Conservation (phyloP, 2,329 filamentous ascomycete species). For the Neurospora sp. region DNA sequence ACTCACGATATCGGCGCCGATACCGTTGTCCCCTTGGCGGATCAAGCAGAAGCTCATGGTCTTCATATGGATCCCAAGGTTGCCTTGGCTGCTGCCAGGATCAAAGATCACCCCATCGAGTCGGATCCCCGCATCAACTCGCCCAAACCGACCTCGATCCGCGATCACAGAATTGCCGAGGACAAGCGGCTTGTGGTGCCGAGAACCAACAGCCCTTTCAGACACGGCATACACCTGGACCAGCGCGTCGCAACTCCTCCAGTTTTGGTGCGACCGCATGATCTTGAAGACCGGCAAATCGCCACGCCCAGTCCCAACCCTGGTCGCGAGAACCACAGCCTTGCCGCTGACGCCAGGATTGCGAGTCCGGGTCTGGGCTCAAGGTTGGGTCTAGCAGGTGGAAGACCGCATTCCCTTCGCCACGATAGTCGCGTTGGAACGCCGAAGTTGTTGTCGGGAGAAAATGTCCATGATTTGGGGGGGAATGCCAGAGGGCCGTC, state of each 20-base stretch:
- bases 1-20: neutral
- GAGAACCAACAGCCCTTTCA: neutral
- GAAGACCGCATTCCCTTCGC: neutral
- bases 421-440: neutral
- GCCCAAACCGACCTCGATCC: neutral
- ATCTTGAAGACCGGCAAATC: slow-evolving; percentile 3
- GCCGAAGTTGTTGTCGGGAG: neutral
- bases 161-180: slow-evolving; percentile 7
- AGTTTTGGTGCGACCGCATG: slow-evolving; percentile 4
- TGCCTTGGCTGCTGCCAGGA: neutral
- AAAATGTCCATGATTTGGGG: neutral
- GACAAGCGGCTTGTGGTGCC: slow-evolving; percentile 6
- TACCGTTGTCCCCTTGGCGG: neutral
- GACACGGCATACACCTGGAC: slow-evolving; percentile 6
- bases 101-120: slow-evolving; percentile 2
- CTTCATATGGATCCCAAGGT: slow-evolving; percentile 1
- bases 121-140: slow-evolving; percentile 5
- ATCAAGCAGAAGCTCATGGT: neutral
- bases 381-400: neutral
- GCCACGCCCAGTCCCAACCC: slow-evolving; percentile 7
- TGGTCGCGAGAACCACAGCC: slow-evolving; percentile 4
- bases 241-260: slow-evolving; percentile 8
- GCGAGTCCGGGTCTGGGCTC: neutral
- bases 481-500: slow-evolving; percentile 1
- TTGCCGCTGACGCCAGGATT: slow-evolving; percentile 7